Conservation (phyloP, 2,329 filamentous ascomycete species). For the Dactylella cylindrospora region DNA sequence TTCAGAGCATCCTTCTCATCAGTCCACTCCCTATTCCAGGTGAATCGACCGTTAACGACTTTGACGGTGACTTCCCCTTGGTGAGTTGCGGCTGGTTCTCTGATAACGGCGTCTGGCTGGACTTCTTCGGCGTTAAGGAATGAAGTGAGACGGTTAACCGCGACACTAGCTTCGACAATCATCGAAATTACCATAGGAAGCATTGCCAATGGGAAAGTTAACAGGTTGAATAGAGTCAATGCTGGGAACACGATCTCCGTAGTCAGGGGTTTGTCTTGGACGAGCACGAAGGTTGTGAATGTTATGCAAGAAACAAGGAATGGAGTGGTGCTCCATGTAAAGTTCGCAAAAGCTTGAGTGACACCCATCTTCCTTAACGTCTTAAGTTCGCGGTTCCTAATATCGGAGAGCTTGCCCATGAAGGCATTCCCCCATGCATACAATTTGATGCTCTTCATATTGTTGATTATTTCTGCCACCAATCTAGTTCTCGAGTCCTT, state of each 20-base stretch:
- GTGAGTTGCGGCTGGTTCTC: constrained; percentile 70
- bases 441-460: constrained; percentile 99
- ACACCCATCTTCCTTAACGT: constrained; percentile 95
- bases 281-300: constrained; percentile 90
- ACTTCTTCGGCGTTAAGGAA: constrained; percentile 88
- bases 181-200: constrained; percentile 97
- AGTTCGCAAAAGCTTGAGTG: constrained; percentile 90
- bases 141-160: constrained; percentile 77
- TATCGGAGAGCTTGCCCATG: constrained; percentile 94
- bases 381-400: constrained; percentile 91
- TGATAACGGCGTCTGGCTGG: constrained; percentile 75
- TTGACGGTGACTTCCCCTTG: constrained; percentile 81
- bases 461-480: constrained; percentile 97
- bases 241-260: constrained; percentile 97
- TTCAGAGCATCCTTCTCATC: constrained; percentile 65
- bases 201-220: constrained; percentile 91
- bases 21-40: constrained; percentile 71
- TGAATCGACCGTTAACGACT: constrained; percentile 83
- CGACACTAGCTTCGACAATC: constrained; percentile 93
- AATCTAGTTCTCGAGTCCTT: constrained; percentile 90
- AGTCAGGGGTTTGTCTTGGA: constrained; percentile 74
- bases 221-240: constrained; percentile 86
- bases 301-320: constrained; percentile 97
- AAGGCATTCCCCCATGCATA: constrained; percentile 98
- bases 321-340: constrained; percentile 95